Conservation (phyloP, 2,329 filamentous ascomycete genomes). For the Fusarium drepaniforme region DNA sequence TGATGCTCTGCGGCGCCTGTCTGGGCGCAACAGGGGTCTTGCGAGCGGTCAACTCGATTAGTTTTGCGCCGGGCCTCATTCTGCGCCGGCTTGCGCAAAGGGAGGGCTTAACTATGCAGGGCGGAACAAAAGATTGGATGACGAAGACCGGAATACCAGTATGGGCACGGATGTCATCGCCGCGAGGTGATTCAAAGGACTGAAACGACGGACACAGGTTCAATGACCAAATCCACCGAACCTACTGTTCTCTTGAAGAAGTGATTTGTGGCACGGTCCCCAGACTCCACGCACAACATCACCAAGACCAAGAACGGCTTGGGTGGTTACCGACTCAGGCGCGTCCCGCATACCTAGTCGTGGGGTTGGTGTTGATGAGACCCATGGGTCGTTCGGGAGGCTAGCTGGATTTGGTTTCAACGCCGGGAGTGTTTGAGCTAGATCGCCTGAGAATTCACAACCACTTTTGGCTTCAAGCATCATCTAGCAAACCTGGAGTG, state of each 20-base stretch:
- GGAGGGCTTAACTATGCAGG: neutral
- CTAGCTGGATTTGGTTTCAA: slow-evolving; percentile 38
- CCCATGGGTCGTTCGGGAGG: slow-evolving; percentile 11
- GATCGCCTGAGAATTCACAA: slow-evolving; percentile 8
- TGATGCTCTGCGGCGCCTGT: slow-evolving; percentile 2
- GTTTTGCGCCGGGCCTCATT: neutral
- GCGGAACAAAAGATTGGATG: neutral
- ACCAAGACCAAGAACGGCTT: slow-evolving; percentile 1
- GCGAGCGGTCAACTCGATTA: slow-evolving; percentile 5
- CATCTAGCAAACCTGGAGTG: slow-evolving; percentile 16
- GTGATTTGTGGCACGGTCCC: slow-evolving; percentile 14
- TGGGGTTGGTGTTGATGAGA: slow-evolving; percentile 15
- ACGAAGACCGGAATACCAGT: neutral
- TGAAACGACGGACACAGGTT: slow-evolving; percentile 26
- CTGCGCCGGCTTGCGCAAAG: neutral
- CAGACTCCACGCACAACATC: slow-evolving; percentile 6
- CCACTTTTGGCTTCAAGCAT: slow-evolving; percentile 4
- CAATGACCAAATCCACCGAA: slow-evolving; percentile 11
- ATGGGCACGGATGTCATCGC: slow-evolving; percentile 4
- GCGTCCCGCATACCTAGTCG: slow-evolving; percentile 19
- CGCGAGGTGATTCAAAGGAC: slow-evolving; percentile 3
- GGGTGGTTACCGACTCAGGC: slow-evolving; percentile 31
- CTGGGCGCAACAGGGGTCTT: slow-evolving; percentile 7
- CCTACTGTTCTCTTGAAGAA: slow-evolving; percentile 10
- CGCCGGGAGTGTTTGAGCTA: slow-evolving; percentile 34